Evolutionary conservation across 2,329 filamentous ascomycete genomes (phyloP).

Genomic region (Beauveria rudraprayagi): DNA sequence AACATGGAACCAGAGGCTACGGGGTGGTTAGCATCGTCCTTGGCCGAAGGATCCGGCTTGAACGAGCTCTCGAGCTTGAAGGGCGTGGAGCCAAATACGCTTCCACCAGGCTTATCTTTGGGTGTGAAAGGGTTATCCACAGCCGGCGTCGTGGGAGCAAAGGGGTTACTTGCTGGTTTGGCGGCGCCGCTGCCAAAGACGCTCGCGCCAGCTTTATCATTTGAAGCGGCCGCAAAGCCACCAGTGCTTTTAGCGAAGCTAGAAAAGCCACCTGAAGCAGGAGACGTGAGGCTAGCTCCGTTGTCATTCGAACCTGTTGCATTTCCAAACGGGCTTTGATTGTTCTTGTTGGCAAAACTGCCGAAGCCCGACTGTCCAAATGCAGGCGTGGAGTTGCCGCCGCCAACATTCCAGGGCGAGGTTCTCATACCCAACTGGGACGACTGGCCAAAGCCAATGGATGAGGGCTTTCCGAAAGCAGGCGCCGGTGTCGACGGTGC

Average conservation of each 20-base stretch:
- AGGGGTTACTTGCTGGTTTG: conserved; percentile 28
- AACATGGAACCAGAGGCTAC: conserved; percentile 43
- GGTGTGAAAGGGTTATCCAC: conserved; percentile 7
- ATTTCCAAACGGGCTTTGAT: conserved; percentile 31
- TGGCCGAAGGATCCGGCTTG: conserved; percentile 52
- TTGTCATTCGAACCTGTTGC: conserved; percentile 13
- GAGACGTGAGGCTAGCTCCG: conserved; percentile 9
- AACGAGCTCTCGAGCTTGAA: conserved; percentile 65
- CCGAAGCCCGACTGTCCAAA: conserved; percentile 50
- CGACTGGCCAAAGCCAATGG: conserved; percentile 47
- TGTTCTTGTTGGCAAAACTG: conserved; percentile 28
- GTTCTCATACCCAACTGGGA: conserved; percentile 37
- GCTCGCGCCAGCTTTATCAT: conserved; percentile 26
- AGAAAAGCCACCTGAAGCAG: conserved; percentile 40
- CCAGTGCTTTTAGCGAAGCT: conserved; percentile 46
- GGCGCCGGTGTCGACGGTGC: conserved; percentile 29
- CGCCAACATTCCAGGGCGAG: conserved; percentile 44
- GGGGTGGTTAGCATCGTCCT: conserved; percentile 49
- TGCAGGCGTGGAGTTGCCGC: conserved; percentile 27
- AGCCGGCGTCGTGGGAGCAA: conserved; percentile 21
- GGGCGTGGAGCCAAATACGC: conserved; percentile 40
- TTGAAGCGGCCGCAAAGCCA: conserved; percentile 45
- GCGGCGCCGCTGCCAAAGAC: conserved; percentile 27
- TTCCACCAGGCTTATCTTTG: conserved; percentile 23
- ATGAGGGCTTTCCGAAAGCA: conserved; percentile 41